phyloP scores from a whole-genome alignment of 2,329 filamentous ascomycete species.

The Monosporascus cannonballus region DNA sequence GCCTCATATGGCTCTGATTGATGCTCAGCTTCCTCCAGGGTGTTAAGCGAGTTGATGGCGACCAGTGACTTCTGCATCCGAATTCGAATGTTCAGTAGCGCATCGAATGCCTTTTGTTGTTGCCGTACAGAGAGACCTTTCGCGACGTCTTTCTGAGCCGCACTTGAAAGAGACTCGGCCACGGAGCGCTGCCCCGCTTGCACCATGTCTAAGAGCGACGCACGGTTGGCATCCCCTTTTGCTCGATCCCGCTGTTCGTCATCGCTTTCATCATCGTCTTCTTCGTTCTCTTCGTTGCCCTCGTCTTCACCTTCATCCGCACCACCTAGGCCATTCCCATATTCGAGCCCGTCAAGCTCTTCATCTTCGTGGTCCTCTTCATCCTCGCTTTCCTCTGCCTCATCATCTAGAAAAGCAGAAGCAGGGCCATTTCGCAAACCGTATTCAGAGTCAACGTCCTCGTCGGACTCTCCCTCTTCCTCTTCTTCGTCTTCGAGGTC shows the following conservation, averaged over 20 bases:
- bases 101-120: conserved; percentile 81
- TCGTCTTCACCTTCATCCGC: conserved; percentile 28
- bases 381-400: conserved; percentile 25
- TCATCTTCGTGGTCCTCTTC: conserved; percentile 22
- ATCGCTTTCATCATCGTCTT: conserved; percentile 29
- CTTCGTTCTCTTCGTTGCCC: conserved; percentile 24
- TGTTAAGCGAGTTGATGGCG: conserved; percentile 67
- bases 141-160: conserved; percentile 68
- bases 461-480: conserved; percentile 28
- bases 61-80: conserved; percentile 87
- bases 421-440: conserved; percentile 4
- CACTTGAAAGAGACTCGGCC: conserved; percentile 53
- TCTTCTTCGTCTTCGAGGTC: conserved; percentile 31
- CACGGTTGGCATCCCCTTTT: conserved; percentile 34
- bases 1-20: conserved; percentile 57
- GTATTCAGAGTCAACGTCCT: conserved; percentile 21
- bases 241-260: conserved; percentile 24
- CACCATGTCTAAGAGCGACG: conserved; percentile 62
- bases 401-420: conserved; percentile 13
- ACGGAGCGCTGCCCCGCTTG: conserved; percentile 61
- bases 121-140: conserved; percentile 84
- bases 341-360: conserved; percentile 21
- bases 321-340: conserved; percentile 32
- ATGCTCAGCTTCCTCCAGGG: conserved; percentile 37
- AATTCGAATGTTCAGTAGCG: conserved; percentile 83